phyloP scores from a whole-genome alignment of 192 early-diverging fungal species.

The Entrophospora sp. region DNA sequence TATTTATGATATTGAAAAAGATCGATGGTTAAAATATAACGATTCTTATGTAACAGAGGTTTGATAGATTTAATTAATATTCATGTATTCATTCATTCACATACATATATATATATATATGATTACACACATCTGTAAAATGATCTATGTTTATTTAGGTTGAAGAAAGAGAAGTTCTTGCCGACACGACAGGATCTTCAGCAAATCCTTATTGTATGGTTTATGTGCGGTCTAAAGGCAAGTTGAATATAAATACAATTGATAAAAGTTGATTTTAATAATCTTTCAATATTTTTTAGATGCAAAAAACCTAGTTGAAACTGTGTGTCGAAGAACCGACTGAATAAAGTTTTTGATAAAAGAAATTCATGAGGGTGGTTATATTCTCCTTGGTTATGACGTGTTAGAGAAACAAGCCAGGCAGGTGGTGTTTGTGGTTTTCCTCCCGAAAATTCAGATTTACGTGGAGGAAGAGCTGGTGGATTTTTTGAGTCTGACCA shows the following conservation, averaged over 20 bases:
- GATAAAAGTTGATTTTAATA: not conserved
- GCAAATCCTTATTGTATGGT: conserved; percentile 71
- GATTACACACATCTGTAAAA: not conserved
- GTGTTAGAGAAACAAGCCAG: conserved; percentile 1
- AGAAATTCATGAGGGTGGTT: not conserved
- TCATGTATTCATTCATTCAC: not conserved
- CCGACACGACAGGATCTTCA: conserved; percentile 38
- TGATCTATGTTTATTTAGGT: conserved; percentile 25
- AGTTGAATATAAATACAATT: not conserved
- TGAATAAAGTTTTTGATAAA: too few species aligned
- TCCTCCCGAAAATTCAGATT: not conserved
- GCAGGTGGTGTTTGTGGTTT: not conserved
- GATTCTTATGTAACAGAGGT: conserved; percentile 59
- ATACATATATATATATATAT: not conserved
- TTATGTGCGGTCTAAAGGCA: conserved; percentile 43
- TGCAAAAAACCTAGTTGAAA: not conserved
- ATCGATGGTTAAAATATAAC: conserved; percentile 68
- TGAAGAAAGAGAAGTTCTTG: conserved; percentile 45
- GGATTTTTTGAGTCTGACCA: not conserved
- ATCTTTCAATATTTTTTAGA: not conserved
- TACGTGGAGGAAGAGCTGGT: conserved; percentile 2
- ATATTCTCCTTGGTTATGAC: not conserved
- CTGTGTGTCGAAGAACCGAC: not conserved
- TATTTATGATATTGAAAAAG: conserved; percentile 44
- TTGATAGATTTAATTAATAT: conserved; percentile 24